Base-by-base conservation (phyloP, 2,329 filamentous ascomycete genomes). In the Pseudogymnoascus sp. region DNA sequence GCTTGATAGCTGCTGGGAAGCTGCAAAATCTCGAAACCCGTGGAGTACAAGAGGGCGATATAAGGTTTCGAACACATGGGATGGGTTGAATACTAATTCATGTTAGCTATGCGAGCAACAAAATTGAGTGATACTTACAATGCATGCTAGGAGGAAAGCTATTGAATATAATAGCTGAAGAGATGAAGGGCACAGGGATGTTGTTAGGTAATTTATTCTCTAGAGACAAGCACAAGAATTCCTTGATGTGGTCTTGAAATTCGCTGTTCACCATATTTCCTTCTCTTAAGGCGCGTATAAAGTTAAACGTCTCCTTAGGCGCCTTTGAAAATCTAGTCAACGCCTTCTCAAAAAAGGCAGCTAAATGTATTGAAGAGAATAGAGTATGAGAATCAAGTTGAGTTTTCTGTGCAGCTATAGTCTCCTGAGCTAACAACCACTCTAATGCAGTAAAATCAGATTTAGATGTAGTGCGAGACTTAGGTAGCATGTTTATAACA, bases 121-220 rank as follows among this genome's bases (percentile, higher is more conserved):
- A 38, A 10, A 42, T 5, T 12, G 53, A 14, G 3, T 23, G 16
- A 8, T 37, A 63, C 67, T 68, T 66, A 70, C 65, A 21, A 60
- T 70, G 65, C 62, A 70, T 70, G 18, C 63, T 44, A 31, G 66
- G 65, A 31, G 69, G 62, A 60, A 66, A 71, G 28, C 62, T 63
- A 59, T 71, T 65, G 37, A 70, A 53, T 21, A 71, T 60, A 14
- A 70, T 66, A 14, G 53, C 61, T 1, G 65, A 70, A 50, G 65
- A 62, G 35, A 69, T 64, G 47, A 69, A 67, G 18, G 63, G 62
- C 11, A 59, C 61, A 14, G 67, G 38, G 23, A 63, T 63, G 28
- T 63, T 56, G 63, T 64, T 60, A 18, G 63, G 44, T 21, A 69
- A 23, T 5, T 67, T 53, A 12, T 66, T 14, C 42, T 66, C 35